Base-by-base conservation (phyloP, 306 rosid species). In the Fagus crenata region DNA sequence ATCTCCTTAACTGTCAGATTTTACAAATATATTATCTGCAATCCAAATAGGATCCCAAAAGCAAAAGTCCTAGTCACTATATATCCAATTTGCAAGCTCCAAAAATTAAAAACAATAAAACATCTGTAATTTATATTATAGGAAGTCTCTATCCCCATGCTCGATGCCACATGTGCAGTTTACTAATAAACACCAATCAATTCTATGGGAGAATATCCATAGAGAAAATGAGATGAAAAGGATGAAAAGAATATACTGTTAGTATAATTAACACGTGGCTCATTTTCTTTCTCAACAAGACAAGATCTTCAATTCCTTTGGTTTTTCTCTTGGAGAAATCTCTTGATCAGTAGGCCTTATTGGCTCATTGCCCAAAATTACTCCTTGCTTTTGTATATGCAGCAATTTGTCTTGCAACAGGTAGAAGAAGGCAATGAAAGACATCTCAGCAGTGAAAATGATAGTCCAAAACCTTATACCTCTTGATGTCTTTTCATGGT, bases 351-450 rank as follows among this genome's bases (percentile, higher is more conserved):
- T 79, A 4, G 78, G 74, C 54, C 60, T 69, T 54, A 61, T 28
- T 17, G 73, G 78, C 59, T 86, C 90, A 61, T 51, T 75, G 53
- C 83, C 88, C 83, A 90, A 81, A 81, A 39, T 72, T 58, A 84
- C 86, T 76, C 92, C 86, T 86, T 89, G 92, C 22, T 83, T 89
- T 51, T 86, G 84, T 49, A 90, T 92, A 77, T 92, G 86, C 54
- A 58, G 73, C 96, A 94, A 88, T 82, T 90, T 93, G 82, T 93
- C 97, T 90, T 93, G 98, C 59, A 92, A 82, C n/a, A 93, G 97
- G 86, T 93, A 93, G 81, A 87, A 75, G 71, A 93, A 81, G 51
- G 87, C 84, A 67, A 92, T 32, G 58, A 86, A 77, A 74, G 86
- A 72, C n/a, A 93, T 75, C 60, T 93, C 82, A 78, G 80, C 77